A percentile compares a stretch with the other conserved stretches of the same genome.
Conservation (phyloP, 139 green algal species). For the Haematococcus lacustris region DNA sequence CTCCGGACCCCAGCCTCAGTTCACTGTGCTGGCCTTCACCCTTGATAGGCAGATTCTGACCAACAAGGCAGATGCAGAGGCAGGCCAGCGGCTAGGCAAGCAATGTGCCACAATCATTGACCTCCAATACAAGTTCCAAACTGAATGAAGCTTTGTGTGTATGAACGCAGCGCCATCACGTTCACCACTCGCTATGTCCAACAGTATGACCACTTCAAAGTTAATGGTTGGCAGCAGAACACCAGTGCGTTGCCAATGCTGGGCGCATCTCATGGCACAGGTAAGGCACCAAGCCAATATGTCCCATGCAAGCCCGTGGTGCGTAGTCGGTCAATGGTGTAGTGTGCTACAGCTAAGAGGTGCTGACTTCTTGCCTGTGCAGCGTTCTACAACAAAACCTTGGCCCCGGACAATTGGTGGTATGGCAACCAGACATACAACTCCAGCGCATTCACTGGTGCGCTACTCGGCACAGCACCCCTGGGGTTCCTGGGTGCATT, state of each 20-base stretch:
- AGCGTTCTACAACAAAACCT: conserved; percentile 26
- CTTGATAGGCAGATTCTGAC: too few relatives aligned
- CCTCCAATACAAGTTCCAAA: too few relatives aligned
- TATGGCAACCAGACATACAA: conserved; percentile 19
- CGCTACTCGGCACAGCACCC: too few relatives aligned
- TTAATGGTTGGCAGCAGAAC: conserved; percentile 11
- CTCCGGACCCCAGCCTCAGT: too few relatives aligned
- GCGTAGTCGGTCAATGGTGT: not conserved
- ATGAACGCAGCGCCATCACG: too few relatives aligned
- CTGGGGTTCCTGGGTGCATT: too few relatives aligned
- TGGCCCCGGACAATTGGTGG: conserved; percentile 11
- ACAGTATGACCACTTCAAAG: conserved; percentile 6
- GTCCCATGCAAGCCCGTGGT: not conserved
- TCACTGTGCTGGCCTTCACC: too few relatives aligned
- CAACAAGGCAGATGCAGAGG: too few relatives aligned
- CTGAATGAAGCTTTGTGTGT: too few relatives aligned
- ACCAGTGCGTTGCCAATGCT: not conserved
- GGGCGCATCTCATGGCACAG: not conserved
- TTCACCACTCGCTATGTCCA: conserved; percentile 7
- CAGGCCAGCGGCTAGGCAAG: too few relatives aligned
- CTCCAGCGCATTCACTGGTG: conserved; percentile 8
- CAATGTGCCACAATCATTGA: too few relatives aligned
- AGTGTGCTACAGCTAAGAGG: not conserved
- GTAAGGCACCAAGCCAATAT: not conserved
- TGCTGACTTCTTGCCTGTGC: not conserved